Evolutionary conservation across 306 rosid species (phyloP).

Genomic region (Trifolium subterraneum): DNA sequence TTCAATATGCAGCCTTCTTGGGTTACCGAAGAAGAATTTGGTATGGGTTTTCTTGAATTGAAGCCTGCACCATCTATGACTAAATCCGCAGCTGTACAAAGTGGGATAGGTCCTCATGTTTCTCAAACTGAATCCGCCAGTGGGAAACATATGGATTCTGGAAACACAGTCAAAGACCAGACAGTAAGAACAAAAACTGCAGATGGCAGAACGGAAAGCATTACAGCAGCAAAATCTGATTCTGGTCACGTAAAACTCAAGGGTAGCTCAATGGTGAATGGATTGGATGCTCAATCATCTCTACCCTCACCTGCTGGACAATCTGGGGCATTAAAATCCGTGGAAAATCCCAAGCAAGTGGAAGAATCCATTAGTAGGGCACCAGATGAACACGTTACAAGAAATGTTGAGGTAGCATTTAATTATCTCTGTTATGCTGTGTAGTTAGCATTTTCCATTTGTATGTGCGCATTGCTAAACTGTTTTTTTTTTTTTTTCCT

Average conservation of each 20-base stretch:
- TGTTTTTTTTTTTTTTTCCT: background rate
- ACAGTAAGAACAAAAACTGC: conserved; percentile 53
- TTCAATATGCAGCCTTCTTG: conserved; percentile 78
- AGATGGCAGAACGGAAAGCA: conserved; percentile 71
- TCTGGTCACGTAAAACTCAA: conserved; percentile 69
- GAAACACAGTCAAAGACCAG: conserved; percentile 68
- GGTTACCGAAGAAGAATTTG: conserved; percentile 96
- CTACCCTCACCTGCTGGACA: conserved; percentile 53
- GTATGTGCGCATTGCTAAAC: conserved; percentile 3
- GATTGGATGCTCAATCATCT: conserved; percentile 71
- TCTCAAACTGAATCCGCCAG: conserved; percentile 68
- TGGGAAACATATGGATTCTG: conserved; percentile 68
- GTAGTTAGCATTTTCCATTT: conserved; percentile 30
- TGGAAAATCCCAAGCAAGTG: conserved; percentile 68
- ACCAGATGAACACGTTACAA: conserved; percentile 66
- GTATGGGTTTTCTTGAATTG: conserved; percentile 86
- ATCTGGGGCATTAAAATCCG: conserved; percentile 68
- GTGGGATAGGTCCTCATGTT: conserved; percentile 55
- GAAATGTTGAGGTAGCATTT: conserved; percentile 71
- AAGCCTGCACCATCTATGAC: conserved; percentile 71
- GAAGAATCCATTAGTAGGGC: conserved; percentile 68
- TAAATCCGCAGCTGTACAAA: conserved; percentile 63
- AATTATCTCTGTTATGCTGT: conserved; percentile 11
- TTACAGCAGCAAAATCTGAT: conserved; percentile 62
- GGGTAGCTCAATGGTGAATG: conserved; percentile 62